phyloP scores from a whole-genome alignment of 2,329 filamentous ascomycete species.

The Ceratocystis cacaofunesta region DNA sequence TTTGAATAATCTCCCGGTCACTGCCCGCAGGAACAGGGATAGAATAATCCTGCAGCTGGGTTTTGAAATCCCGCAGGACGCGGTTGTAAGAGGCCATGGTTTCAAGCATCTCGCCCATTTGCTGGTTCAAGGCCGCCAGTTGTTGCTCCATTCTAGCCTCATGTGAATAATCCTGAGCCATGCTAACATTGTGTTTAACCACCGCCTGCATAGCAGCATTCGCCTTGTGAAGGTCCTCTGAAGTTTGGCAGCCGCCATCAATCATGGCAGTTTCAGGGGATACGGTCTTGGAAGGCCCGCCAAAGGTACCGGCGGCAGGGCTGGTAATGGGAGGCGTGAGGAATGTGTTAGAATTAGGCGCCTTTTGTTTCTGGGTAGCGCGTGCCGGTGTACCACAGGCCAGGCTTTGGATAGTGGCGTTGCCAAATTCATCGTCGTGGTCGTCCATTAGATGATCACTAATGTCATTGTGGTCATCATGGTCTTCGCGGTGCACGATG shows the following conservation, averaged over 20 bases:
- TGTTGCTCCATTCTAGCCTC: constrained; percentile 29
- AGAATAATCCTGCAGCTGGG: constrained; percentile 24
- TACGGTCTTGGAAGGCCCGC: not conserved
- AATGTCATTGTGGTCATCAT: constrained; percentile 24
- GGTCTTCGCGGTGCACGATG: constrained; percentile 19
- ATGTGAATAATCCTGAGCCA: constrained; percentile 1
- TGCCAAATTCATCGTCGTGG: constrained; percentile 30
- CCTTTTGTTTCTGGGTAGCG: constrained; percentile 20
- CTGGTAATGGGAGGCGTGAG: constrained; percentile 43
- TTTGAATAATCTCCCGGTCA: constrained; percentile 25
- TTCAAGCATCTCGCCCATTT: constrained; percentile 33
- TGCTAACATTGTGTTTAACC: not conserved
- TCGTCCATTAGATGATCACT: constrained; percentile 20
- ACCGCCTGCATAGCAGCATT: constrained; percentile 11
- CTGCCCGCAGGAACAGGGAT: constrained; percentile 3
- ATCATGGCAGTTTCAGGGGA: not conserved
- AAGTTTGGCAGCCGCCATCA: not conserved
- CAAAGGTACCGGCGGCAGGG: constrained; percentile 23
- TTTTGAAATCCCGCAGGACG: constrained; percentile 20
- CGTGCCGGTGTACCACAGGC: constrained; percentile 38
- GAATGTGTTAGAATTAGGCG: constrained; percentile 27
- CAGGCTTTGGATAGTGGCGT: constrained; percentile 34
- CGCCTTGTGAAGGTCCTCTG: not conserved
- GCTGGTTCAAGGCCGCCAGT: constrained; percentile 33
- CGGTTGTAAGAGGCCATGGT: constrained; percentile 27